A percentile compares a stretch with the other conserved stretches of the same genome.
Evolutionary conservation across 208 protist species (phyloP).

Genomic region (Trypanosoma scelopori): DNA sequence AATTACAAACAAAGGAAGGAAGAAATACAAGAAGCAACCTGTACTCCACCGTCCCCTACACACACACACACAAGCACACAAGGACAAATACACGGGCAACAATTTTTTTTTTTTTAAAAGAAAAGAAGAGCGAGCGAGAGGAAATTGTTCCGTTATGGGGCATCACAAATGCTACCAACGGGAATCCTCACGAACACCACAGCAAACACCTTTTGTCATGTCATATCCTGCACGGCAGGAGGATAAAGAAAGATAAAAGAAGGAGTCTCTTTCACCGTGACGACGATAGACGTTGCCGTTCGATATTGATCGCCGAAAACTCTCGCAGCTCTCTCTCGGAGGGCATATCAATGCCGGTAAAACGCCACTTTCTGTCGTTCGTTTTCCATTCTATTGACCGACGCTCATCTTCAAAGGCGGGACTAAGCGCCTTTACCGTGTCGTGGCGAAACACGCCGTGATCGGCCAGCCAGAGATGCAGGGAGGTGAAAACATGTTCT

Average conservation of each 20-base stretch:
- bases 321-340: slow-evolving; percentile 77
- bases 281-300: slow-evolving; percentile 34
- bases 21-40: not conserved
- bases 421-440: slow-evolving; percentile 85
- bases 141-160: not conserved
- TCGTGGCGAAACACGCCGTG: slow-evolving; percentile 87
- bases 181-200: not conserved
- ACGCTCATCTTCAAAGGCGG: slow-evolving; percentile 85
- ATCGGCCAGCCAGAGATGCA: slow-evolving; percentile 88
- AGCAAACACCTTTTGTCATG: not conserved
- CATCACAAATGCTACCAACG: not conserved
- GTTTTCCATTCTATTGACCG: slow-evolving; percentile 80
- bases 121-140: not conserved
- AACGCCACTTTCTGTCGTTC: slow-evolving; percentile 86
- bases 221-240: no score
- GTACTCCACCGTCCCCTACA: not conserved
- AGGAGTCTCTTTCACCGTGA: slow-evolving; percentile 1
- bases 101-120: no score
- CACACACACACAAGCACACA: not conserved
- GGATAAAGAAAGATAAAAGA: slow-evolving; percentile 2
- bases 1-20: slow-evolving; percentile 18
- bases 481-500: slow-evolving; percentile 82
- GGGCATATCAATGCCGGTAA: slow-evolving; percentile 79
- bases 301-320: slow-evolving; percentile 88
- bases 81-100: not conserved